Evolutionary conservation across 2,329 filamentous ascomycete genomes (phyloP).

Genomic region (Fusarium fracticaudum): DNA sequence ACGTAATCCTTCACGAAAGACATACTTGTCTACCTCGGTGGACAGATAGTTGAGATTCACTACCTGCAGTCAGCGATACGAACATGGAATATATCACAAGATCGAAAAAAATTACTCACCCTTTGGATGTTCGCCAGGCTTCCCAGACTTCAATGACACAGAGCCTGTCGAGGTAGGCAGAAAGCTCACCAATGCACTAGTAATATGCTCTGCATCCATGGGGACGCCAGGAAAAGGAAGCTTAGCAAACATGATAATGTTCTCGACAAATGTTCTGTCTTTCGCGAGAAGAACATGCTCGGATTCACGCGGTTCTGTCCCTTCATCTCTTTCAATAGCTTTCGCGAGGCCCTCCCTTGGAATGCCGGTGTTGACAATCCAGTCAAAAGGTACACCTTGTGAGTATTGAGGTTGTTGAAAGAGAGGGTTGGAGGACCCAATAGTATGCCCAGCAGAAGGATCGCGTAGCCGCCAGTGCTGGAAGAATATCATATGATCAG

Average conservation of each 20-base stretch:
- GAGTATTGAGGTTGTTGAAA: constrained; percentile 50
- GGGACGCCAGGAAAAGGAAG: constrained; percentile 35
- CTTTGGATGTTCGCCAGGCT: constrained; percentile 33
- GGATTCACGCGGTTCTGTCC: constrained; percentile 41
- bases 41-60: constrained; percentile 38
- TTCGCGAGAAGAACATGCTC: constrained; percentile 46
- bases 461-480: constrained; percentile 47
- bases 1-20: constrained; percentile 37
- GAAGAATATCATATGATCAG: constrained; percentile 42
- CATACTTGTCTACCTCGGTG: constrained; percentile 40
- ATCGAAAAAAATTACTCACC: constrained; percentile 12
- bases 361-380: constrained; percentile 45
- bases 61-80: not conserved
- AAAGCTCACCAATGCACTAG: constrained; percentile 34
- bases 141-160: constrained; percentile 32
- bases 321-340: constrained; percentile 49
- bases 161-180: constrained; percentile 40
- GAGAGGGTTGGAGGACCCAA: constrained; percentile 48
- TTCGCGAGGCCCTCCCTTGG: constrained; percentile 41
- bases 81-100: no score
- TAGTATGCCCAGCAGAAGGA: constrained; percentile 45
- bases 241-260: constrained; percentile 39
- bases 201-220: constrained; percentile 37
- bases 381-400: constrained; percentile 50
- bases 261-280: constrained; percentile 36